Base-by-base conservation (phyloP, 306 rosid species). In the Corylus heterophylla region DNA sequence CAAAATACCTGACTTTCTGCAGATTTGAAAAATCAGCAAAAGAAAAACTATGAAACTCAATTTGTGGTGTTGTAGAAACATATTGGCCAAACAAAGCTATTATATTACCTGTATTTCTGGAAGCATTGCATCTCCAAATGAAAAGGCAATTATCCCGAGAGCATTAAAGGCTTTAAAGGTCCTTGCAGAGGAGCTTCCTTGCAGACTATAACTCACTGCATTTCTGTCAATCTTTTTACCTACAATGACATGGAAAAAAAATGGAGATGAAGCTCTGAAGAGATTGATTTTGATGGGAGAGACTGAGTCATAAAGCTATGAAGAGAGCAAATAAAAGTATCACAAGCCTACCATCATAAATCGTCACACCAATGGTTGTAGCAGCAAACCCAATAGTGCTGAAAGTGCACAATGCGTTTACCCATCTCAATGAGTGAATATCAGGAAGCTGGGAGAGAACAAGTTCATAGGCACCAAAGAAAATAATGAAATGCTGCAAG, bases 91-190 rank as follows among this genome's bases (percentile, higher is more conserved):
- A 2, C 35, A 31, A 1, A 31, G 35, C 2, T 31, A 42, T 42
- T 5, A 6, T 42, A 18, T 39, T 50, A 92, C 93, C 86, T 90
- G 94, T 86, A 92, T 89, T 81, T 92, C 94, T 71, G 93, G 93
- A 84, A 92, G 97, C 90, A 90, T 90, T 69, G 92, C 95, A 89
- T 90, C 93, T 70, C 93, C 97, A 75, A 92, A 92, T 69, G 94
- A 92, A 83, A 92, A 90, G 74, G 93, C 92, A 49, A 90, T 89
- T 75, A 81, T 69, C 16, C 94, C 94, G 4, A 90, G 93, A 59
- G 97, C 93, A 82, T 87, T 90, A 78, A 89, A 90, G 81, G 93
- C 97, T 88, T 78, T 77, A 81, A 87, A 90, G 44, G 77, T 48
- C 71, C 86, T 89, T 7, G 86, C 78, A 56, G 89, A 89, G 79